phyloP scores from a whole-genome alignment of 169 alveolate species.

The Plasmodium cynomolgi region DNA sequence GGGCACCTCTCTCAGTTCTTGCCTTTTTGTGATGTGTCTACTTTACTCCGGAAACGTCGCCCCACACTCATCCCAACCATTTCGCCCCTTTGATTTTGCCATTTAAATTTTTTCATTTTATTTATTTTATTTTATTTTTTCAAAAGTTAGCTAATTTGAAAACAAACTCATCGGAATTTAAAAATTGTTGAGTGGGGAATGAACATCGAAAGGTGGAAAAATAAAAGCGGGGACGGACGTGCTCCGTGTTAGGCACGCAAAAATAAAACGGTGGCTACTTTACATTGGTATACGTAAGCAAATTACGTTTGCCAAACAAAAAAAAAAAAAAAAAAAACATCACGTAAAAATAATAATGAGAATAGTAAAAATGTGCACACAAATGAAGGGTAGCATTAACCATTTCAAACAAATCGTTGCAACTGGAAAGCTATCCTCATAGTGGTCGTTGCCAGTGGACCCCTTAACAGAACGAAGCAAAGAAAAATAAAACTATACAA shows the following conservation, averaged over 20 bases:
- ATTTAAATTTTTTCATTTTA: not conserved
- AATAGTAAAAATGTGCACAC: not conserved
- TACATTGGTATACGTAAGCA: not conserved
- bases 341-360: not conserved
- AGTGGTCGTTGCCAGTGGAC: not conserved
- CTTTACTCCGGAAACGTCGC: not conserved
- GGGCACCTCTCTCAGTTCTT: not conserved
- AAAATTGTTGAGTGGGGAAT: not conserved
- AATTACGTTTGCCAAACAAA: not conserved
- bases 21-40: not conserved
- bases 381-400: not conserved
- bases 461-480: not conserved
- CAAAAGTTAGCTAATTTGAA: not conserved
- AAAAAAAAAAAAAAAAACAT: not conserved
- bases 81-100: not conserved
- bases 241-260: not conserved
- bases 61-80: not conserved
- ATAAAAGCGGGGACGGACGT: not conserved
- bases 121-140: not conserved
- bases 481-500: not conserved
- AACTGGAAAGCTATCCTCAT: not conserved
- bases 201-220: not conserved
- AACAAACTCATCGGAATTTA: not conserved
- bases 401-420: not conserved
- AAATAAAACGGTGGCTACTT: not conserved